These are phyloP conservation scores for Pseudofabraea citricarpa DNA, from an alignment of 2,329 filamentous ascomycete species.

Conservation along the genomic window DNA sequence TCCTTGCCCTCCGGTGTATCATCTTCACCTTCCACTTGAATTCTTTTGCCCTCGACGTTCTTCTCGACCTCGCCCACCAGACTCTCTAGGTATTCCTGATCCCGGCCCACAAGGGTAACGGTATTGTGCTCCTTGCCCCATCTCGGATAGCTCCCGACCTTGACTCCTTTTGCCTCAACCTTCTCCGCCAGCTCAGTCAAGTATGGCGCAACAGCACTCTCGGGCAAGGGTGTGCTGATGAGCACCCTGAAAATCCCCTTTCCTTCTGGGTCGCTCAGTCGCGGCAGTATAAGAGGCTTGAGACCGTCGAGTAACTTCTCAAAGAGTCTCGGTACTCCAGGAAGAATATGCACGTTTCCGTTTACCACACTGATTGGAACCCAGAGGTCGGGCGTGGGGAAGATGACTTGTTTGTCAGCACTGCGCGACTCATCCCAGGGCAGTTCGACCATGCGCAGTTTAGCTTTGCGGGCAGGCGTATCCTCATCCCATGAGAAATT, in stretches of 20 bases:
- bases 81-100: slow-evolving; percentile 72
- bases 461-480: slow-evolving; percentile 72
- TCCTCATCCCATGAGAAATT: slow-evolving; percentile 82
- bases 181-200: slow-evolving; percentile 73
- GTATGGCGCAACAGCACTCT: slow-evolving; percentile 80
- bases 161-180: slow-evolving; percentile 73
- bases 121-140: slow-evolving; percentile 88
- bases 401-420: slow-evolving; percentile 68
- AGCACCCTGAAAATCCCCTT: slow-evolving; percentile 75
- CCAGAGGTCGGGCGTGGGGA: slow-evolving; percentile 79
- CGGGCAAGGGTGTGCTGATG: slow-evolving; percentile 81
- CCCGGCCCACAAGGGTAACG: slow-evolving; percentile 78
- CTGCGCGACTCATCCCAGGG: slow-evolving; percentile 67
- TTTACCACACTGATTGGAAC: slow-evolving; percentile 87
- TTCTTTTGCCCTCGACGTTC: slow-evolving; percentile 68
- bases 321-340: slow-evolving; percentile 82
- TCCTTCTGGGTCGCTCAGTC: slow-evolving; percentile 72
- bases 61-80: slow-evolving; percentile 73
- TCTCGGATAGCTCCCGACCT: slow-evolving; percentile 91
- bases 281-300: slow-evolving; percentile 64
- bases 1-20: slow-evolving; percentile 35
- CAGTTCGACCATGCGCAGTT: slow-evolving; percentile 84
- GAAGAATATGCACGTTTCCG: slow-evolving; percentile 88
- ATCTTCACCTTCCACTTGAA: slow-evolving; percentile 67
- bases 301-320: slow-evolving; percentile 72